These are phyloP conservation scores for Ceratocystiopsis sp. DNA, from an alignment of 2,329 filamentous ascomycete genomes.

Conservation along the genomic window DNA sequence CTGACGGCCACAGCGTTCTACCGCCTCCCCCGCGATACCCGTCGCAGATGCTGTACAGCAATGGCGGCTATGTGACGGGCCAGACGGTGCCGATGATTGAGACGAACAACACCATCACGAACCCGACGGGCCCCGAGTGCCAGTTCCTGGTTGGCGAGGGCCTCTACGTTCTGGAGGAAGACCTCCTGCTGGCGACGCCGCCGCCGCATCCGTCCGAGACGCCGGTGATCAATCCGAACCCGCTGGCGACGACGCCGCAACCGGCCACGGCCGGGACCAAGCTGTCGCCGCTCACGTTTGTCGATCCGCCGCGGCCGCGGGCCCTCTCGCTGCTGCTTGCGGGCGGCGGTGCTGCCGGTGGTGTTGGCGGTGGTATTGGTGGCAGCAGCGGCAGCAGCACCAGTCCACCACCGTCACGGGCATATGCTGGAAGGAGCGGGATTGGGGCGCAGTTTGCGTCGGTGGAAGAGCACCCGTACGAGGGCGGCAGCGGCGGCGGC, in stretches of 20 bases:
- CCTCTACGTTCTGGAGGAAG: conserved; percentile 79
- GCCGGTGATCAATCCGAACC: conserved; percentile 73
- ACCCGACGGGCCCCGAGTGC: conserved; percentile 67
- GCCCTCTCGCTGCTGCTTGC: conserved; percentile 34
- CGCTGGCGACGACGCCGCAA: conserved; percentile 67
- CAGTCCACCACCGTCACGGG: conserved; percentile 6
- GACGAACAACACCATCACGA: conserved; percentile 77
- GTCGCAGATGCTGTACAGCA: conserved; percentile 47
- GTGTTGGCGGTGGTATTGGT: too few relatives aligned
- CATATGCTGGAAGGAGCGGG: too few relatives aligned
- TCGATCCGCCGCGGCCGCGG: conserved; percentile 38
- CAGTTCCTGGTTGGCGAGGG: conserved; percentile 91
- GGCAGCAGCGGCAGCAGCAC: conserved; percentile 17
- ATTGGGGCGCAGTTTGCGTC: background rate
- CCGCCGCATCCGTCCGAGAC: conserved; percentile 91
- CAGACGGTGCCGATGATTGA: conserved; percentile 65
- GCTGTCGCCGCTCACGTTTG: conserved; percentile 59
- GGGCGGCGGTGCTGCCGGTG: too few relatives aligned
- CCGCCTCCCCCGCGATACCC: conserved; percentile 79
- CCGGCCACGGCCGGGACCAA: conserved; percentile 77
- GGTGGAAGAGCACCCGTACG: conserved; percentile 7
- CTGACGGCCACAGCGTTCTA: conserved; percentile 43
- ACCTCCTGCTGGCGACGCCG: conserved; percentile 80
- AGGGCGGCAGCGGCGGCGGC: conserved; percentile 1
- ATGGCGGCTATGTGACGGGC: conserved; percentile 51